Conservation (phyloP, 352 stramenopile genomes). For the Phytophthora meadii region DNA sequence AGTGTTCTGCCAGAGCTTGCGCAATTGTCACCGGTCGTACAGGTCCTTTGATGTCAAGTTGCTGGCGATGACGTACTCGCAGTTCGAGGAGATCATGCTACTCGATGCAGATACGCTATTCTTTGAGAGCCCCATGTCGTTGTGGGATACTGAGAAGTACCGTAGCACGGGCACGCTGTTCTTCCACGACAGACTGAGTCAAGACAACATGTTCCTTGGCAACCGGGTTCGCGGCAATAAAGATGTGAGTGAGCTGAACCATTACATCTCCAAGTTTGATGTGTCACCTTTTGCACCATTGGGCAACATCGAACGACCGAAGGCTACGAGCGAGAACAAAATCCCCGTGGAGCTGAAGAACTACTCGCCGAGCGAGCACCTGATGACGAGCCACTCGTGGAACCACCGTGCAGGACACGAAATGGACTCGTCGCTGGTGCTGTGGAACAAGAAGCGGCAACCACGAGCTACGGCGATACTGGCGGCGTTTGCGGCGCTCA, state of each 20-base stretch:
- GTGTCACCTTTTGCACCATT: constrained; percentile 49
- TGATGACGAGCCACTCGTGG: constrained; percentile 69
- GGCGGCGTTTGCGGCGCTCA: constrained; percentile 56
- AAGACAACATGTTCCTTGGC: constrained; percentile 49
- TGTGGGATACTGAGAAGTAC: constrained; percentile 68
- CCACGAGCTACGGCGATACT: constrained; percentile 74
- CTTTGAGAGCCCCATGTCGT: constrained; percentile 59
- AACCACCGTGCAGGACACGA: constrained; percentile 70
- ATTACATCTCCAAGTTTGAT: constrained; percentile 67
- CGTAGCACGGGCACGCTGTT: constrained; percentile 59
- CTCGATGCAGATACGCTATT: constrained; percentile 73
- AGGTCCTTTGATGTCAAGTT: constrained; percentile 67
- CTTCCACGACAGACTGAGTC: constrained; percentile 61
- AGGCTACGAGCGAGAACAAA: constrained; percentile 33
- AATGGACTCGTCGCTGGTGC: constrained; percentile 78
- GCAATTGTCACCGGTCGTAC: constrained; percentile 52
- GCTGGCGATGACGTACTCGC: constrained; percentile 67
- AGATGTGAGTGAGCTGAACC: constrained; percentile 45
- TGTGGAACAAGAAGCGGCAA: constrained; percentile 77
- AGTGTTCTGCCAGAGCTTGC: constrained; percentile 60
- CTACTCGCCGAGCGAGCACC: constrained; percentile 64
- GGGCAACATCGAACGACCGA: constrained; percentile 36
- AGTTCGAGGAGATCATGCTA: constrained; percentile 78
- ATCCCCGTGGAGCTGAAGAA: constrained; percentile 34
- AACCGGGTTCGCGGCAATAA: constrained; percentile 34